phyloP scores from a whole-genome alignment of 2,329 filamentous ascomycete genomes.

The Sarocladium oryzae region DNA sequence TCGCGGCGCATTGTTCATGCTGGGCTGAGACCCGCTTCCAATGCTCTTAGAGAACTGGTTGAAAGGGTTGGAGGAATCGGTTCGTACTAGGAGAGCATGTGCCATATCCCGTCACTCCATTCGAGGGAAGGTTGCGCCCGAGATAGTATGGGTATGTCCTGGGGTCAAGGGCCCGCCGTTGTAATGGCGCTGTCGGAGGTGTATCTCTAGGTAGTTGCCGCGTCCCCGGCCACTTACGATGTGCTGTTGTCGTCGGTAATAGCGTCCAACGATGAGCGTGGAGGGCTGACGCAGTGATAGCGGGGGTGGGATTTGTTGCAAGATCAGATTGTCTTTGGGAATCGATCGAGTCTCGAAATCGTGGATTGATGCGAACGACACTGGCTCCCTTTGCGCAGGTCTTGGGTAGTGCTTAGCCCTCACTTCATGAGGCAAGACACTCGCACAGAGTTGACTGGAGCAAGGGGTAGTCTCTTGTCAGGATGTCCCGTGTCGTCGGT shows the following conservation, averaged over 20 bases:
- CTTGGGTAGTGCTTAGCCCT: background rate
- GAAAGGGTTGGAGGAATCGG: slow-evolving; percentile 51
- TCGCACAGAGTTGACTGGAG: background rate
- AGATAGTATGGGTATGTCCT: background rate
- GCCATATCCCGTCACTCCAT: slow-evolving; percentile 48
- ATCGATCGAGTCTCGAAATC: background rate
- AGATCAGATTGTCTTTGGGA: background rate
- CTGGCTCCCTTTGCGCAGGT: slow-evolving; percentile 6
- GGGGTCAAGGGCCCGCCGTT: background rate
- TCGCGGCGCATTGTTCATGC: slow-evolving; percentile 47
- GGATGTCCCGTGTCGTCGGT: slow-evolving; percentile 1
- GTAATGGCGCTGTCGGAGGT: background rate
- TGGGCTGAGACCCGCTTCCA: slow-evolving; percentile 34
- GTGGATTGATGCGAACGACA: background rate
- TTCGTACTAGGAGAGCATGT: slow-evolving; percentile 53
- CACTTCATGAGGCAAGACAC: background rate
- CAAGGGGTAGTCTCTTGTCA: background rate
- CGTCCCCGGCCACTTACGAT: background rate
- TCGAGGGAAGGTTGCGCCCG: slow-evolving; percentile 17
- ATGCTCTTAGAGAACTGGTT: slow-evolving; percentile 40
- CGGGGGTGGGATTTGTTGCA: background rate
- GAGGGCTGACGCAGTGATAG: background rate
- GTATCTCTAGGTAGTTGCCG: background rate
- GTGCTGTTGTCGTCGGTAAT: slow-evolving; percentile 1
- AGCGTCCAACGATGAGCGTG: background rate